Evolutionary conservation across 2,329 filamentous ascomycete species (phyloP), one percentile per base, ranked within the genome.

Genomic region (Verticillium nubilum): DNA sequence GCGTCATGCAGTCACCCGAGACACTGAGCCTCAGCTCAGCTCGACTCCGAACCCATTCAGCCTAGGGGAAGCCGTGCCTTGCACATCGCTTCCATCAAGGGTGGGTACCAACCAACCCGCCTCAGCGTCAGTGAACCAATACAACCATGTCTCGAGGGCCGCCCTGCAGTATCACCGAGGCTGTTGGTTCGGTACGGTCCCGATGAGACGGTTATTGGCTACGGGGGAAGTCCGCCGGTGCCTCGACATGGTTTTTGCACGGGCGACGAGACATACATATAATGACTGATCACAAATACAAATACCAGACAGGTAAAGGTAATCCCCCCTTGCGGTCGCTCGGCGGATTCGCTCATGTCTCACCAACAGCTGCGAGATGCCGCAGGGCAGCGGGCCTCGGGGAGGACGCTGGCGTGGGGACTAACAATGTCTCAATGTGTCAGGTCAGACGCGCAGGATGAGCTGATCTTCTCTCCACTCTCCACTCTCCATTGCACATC

Each of bases 171-270:
- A 28, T 28, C 19, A 33, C 28, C 52, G 29, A 12, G 29, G n/a
- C 15, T 52, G 58, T 29, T 50, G 52, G 25, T 2, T 56, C 58
- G 54, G 56, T 23, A 27, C 60, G 37, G n/a, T 58, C 2, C 58
- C 56, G 47, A 26, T 28, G 28, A 26, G 7, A 50, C 26, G 56
- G 53, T 31, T 23, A 27, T 52, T 27, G 57, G 33, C 54, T 37
- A 28, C n/a, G 54, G n/a, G 54, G 19, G 31, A 26, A 6, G 15
- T 42, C 27, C 54, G 33, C 15, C 23, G 15, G 27, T 29, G 28
- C 13, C 13, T 26, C 28, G 19, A 23, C 19, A 10, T 19, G 23
- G 37, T 19, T 12, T n/a, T 47, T 47, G 37, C 37, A 47, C n/a
- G 37, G 12, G 19, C 37, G 37, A n/a, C 37, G 37, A 47, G 37